phyloP scores from a whole-genome alignment of 2,329 filamentous ascomycete species.

The Botrytis squamosa region DNA sequence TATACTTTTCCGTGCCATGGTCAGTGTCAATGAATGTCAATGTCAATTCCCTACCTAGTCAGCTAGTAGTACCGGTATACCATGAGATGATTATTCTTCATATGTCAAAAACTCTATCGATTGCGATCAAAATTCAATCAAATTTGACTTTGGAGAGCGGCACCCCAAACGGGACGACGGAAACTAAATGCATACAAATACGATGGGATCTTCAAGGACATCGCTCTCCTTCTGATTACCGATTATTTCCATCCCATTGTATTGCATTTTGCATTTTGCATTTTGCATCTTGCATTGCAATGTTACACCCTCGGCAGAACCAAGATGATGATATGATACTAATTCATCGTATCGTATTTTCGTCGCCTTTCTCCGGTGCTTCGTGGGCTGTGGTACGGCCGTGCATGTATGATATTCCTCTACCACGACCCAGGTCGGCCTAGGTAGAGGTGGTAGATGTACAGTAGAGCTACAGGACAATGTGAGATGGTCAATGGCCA shows the following conservation, averaged over 20 bases:
- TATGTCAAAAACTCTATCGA: neutral
- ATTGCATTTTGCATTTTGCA: neutral
- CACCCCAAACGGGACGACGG: neutral
- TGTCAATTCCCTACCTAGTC: neutral
- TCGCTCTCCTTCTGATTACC: neutral
- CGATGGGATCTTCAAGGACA: neutral
- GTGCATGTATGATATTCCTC: conserved; percentile 16
- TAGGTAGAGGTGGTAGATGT: neutral
- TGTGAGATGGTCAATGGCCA: neutral
- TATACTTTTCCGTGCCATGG: neutral
- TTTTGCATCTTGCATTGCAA: neutral
- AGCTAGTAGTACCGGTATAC: neutral
- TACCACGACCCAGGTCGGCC: neutral
- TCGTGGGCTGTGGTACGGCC: conserved; percentile 20
- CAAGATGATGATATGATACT: neutral
- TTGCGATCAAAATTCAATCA: neutral
- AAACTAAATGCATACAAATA: neutral
- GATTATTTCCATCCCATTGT: neutral
- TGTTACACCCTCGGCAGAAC: neutral
- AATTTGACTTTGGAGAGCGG: neutral
- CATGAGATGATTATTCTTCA: neutral
- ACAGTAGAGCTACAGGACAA: neutral
- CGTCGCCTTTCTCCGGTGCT: conserved; percentile 3
- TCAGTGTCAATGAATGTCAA: neutral
- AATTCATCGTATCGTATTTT: conserved; percentile 9